Conservation (phyloP, 768 basidiomycete species). For the Mycena sanguinolenta region DNA sequence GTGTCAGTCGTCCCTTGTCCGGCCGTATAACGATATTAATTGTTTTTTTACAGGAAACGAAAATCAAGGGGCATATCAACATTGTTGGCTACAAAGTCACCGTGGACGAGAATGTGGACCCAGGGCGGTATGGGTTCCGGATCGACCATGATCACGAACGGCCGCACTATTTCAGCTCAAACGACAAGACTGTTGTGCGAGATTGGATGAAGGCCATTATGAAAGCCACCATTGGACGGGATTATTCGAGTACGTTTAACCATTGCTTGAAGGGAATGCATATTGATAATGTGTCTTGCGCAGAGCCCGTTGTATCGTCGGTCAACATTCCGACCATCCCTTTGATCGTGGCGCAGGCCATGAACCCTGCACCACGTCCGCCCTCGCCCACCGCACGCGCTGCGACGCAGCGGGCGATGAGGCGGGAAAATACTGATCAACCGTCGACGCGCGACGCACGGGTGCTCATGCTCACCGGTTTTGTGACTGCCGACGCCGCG, state of each 20-base stretch:
- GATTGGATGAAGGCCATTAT: slow-evolving; percentile 99
- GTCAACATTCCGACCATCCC: slow-evolving; percentile 98
- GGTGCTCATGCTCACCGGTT: slow-evolving; percentile 69
- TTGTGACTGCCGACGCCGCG: slow-evolving; percentile 51
- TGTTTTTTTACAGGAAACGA: slow-evolving; percentile 76
- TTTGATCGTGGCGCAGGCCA: slow-evolving; percentile 92
- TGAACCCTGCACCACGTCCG: slow-evolving; percentile 96
- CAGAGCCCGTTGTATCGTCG: slow-evolving; percentile 87
- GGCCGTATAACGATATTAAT: not conserved
- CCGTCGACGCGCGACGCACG: slow-evolving; percentile 85
- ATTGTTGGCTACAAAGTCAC: slow-evolving; percentile 93
- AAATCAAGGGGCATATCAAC: slow-evolving; percentile 97
- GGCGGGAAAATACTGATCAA: slow-evolving; percentile 87
- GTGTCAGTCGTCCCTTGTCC: slow-evolving; percentile 51
- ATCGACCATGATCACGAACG: slow-evolving; percentile 91
- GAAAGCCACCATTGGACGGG: slow-evolving; percentile 97
- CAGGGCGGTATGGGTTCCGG: slow-evolving; percentile 95
- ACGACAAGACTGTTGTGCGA: slow-evolving; percentile 86
- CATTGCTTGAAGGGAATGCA: not conserved
- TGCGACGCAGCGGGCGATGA: slow-evolving; percentile 88
- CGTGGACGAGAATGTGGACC: slow-evolving; percentile 91
- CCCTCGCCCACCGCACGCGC: slow-evolving; percentile 91
- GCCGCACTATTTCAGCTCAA: slow-evolving; percentile 92
- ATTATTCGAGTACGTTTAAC: slow-evolving; percentile 82
- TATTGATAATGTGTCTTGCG: slow-evolving; percentile 34